Percentiles rank a stretch among this genome's conserved stretches.
Evolutionary conservation across 1,284 basidiomycete genomes (phyloP).

Genomic region (Malassezia sp.): DNA sequence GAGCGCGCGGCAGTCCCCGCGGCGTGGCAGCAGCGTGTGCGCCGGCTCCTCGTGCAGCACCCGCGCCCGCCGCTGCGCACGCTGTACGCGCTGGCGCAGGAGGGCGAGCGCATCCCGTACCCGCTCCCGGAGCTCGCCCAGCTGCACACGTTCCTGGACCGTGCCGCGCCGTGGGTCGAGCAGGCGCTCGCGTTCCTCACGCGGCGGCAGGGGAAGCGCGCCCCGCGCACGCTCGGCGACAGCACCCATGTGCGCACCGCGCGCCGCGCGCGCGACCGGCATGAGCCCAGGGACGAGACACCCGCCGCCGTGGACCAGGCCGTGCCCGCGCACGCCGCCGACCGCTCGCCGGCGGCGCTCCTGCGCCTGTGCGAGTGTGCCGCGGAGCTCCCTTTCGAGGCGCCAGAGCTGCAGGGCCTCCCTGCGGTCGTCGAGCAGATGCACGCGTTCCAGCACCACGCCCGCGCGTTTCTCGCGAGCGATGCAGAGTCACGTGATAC

Average conservation of each 20-base stretch:
- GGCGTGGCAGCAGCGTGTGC: conserved; percentile 64
- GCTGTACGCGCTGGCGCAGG: conserved; percentile 64
- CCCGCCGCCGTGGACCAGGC: too few species aligned
- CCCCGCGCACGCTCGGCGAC: conserved; percentile 2
- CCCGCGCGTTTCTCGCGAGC: conserved; percentile 48
- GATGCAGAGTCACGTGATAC: conserved; percentile 11
- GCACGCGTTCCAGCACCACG: conserved; percentile 55
- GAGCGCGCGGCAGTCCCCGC: conserved; percentile 64
- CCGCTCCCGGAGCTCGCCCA: conserved; percentile 61
- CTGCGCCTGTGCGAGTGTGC: conserved; percentile 58
- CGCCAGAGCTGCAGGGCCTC: conserved; percentile 59
- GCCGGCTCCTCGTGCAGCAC: conserved; percentile 54
- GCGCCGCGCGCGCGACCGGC: background rate
- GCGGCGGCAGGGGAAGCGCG: conserved; percentile 50
- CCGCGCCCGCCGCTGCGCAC: conserved; percentile 62
- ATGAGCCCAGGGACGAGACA: background rate
- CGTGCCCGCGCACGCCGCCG: conserved; percentile 2
- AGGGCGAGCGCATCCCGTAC: conserved; percentile 73
- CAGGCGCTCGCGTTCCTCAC: conserved; percentile 50
- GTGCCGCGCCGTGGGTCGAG: conserved; percentile 71
- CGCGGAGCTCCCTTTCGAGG: conserved; percentile 65
- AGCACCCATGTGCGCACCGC: too few species aligned
- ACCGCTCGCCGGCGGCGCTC: conserved; percentile 24
- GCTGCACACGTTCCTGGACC: conserved; percentile 65
- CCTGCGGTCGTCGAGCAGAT: conserved; percentile 56